Percentiles rank a stretch among this genome's conserved stretches.
phyloP scores from a whole-genome alignment of 2,329 filamentous ascomycete genomes.

The Trichoderma lentiforme region DNA sequence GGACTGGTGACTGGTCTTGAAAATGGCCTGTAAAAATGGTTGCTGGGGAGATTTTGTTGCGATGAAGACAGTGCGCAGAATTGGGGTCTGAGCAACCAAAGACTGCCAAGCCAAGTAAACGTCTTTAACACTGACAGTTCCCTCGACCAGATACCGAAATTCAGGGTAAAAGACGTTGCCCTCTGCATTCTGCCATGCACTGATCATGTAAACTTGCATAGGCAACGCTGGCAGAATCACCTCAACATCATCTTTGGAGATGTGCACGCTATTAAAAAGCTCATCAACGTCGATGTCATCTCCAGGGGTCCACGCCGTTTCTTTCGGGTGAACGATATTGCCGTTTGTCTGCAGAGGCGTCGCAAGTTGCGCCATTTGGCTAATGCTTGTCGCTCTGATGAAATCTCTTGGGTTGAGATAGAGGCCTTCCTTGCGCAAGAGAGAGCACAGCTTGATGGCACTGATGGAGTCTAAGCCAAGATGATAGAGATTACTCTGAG shows the following conservation, averaged over 20 bases:
- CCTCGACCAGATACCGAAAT: constrained; percentile 60
- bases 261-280: constrained; percentile 39
- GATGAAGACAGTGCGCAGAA: constrained; percentile 67
- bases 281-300: constrained; percentile 37
- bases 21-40: constrained; percentile 63
- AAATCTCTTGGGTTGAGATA: constrained; percentile 67
- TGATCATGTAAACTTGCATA: constrained; percentile 79
- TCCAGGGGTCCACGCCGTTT: constrained; percentile 31
- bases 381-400: constrained; percentile 61
- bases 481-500: constrained; percentile 69
- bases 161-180: constrained; percentile 70
- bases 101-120: constrained; percentile 60
- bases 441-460: constrained; percentile 75
- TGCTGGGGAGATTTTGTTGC: constrained; percentile 42
- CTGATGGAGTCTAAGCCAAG: constrained; percentile 90
- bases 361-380: constrained; percentile 53
- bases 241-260: constrained; percentile 49
- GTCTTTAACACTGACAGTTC: constrained; percentile 32
- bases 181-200: constrained; percentile 65
- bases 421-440: constrained; percentile 63
- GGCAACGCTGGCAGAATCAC: constrained; percentile 65
- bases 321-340: not conserved
- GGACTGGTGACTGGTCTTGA: constrained; percentile 28
- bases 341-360: not conserved
- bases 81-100: constrained; percentile 54